Base-by-base conservation (phyloP, 176 grass and related monocot genomes). In the Cenchrus fungigraminus region DNA sequence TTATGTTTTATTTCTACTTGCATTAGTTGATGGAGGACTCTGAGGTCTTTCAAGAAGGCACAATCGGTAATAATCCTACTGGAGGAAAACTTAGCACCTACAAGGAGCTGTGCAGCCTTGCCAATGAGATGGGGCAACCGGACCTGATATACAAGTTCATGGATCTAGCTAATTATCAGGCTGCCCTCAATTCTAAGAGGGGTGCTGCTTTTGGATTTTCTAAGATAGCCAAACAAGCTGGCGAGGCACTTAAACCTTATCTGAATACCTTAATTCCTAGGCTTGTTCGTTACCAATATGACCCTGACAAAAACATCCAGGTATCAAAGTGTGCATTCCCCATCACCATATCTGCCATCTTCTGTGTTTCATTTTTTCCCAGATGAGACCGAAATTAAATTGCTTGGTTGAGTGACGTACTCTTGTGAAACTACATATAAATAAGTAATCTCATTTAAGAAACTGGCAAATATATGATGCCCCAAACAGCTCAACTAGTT, bases 71-170 rank as follows among this genome's bases (percentile, higher is more conserved):
- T 82, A 91, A 87, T 87, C 89, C 89, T 82, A 84, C 83, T 32
- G 95, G 95, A 74, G 95, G 93, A 73, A 98, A 95, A 69, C 75
- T 98, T 84, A 95, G 93, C 91, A 95, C 95, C 66, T 95, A 98
- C 60, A 98, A 98, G 82, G 95, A 98, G 82, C 87, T 98, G 20
- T 98, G 95, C 55, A 92, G 91, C 79, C 89, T 98, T 73, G 95
- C 95, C 71, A 95, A 95, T 85, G 95, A 98, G 80, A 95, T 98
- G 95, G 95, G 95, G 44, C 92, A 98, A 73, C 93, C 95, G 80
- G 95, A 98, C 83, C 93, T 98, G 68, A 95, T 98, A 88, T 98
- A 98, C 84, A 98, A 95, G 85, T 98, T 98, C 83, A 98, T 98
- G 95, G 93, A 98, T 91, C 83, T 98, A 60, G 95, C 95, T 78